A percentile compares a stretch with the other conserved stretches of the same genome.
phyloP scores from a whole-genome alignment of 2,329 filamentous ascomycete species.

The Cercospora zeae-maydis region DNA sequence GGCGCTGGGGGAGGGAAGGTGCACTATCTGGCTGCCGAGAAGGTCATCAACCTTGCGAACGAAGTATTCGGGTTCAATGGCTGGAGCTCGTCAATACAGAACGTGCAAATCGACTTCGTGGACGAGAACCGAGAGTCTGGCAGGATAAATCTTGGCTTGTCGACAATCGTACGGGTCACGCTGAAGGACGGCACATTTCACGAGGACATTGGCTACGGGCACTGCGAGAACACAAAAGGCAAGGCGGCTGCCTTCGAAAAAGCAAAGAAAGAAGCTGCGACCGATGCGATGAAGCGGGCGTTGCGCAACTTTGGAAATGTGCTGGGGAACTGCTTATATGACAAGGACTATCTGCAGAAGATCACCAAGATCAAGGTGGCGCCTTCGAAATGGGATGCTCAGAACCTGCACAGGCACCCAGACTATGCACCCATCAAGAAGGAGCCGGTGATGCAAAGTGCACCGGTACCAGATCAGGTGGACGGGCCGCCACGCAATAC shows the following conservation, averaged over 20 bases:
- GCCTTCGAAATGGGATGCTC: slow-evolving; percentile 72
- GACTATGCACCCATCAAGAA: slow-evolving; percentile 65
- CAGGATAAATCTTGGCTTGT: slow-evolving; percentile 79
- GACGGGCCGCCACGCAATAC: slow-evolving; percentile 23
- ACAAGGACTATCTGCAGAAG: slow-evolving; percentile 86
- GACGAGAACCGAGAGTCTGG: slow-evolving; percentile 77
- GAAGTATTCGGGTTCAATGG: slow-evolving; percentile 96
- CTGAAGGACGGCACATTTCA: slow-evolving; percentile 93
- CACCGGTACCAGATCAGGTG: slow-evolving; percentile 13
- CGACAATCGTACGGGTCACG: slow-evolving; percentile 86
- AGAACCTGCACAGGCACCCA: slow-evolving; percentile 75
- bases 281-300: slow-evolving; percentile 86
- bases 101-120: slow-evolving; percentile 91
- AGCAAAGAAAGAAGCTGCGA: slow-evolving; percentile 96
- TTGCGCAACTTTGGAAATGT: slow-evolving; percentile 92
- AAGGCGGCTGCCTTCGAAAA: slow-evolving; percentile 97
- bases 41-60: slow-evolving; percentile 91
- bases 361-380: slow-evolving; percentile 84
- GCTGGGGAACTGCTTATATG: slow-evolving; percentile 96
- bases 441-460: slow-evolving; percentile 38
- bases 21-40: slow-evolving; percentile 93
- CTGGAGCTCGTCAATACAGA: slow-evolving; percentile 94
- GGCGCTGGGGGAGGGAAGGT: slow-evolving; percentile 83
- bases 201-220: slow-evolving; percentile 95
- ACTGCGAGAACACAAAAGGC: slow-evolving; percentile 91